Evolutionary conservation across 768 basidiomycete species (phyloP), one percentile per base, ranked within the genome.

Genomic region (Boletus tylopilopsis): DNA sequence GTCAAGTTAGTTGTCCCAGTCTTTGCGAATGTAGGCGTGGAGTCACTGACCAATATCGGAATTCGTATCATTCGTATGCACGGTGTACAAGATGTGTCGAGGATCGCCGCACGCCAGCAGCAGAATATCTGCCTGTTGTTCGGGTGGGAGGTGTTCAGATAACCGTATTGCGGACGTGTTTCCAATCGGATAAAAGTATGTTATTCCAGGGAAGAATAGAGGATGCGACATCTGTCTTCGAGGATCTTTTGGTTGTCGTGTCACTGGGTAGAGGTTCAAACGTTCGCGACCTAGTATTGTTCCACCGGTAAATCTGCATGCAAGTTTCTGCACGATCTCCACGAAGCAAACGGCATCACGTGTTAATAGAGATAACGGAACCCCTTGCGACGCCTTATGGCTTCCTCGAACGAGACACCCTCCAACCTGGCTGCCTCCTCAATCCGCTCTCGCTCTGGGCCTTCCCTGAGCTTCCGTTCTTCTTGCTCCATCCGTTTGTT

Each of bases 81-180:
- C 47, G 1, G 80, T 81, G 57, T 76, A 79, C 13, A 84, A 48
- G 10, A 82, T 72, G 45, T 73, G 78, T 24, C 80, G 66, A 11
- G 76, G 75, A 55, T 84, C 82, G 15, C 81, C 81, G 54, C 80
- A 82, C 21, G 75, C 81, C 24, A 82, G 66, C 16, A 81, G 71
- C 4, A 84, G 67, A 22, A 81, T 59, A n/a, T 73, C 61, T 6
- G 76, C 79, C n/a, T 63, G 45, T 44, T 72, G 61, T 51, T 79
- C 79, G 1, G 75, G 73, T 49, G 76, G 62, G 6, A 84, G 59
- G 34, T 74, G 68, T 45, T 75, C 66, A 4, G 76, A 76, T 13
- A 84, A 64, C 38, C 68, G 75, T 5, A 76, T 64, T 5, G 83
- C 75, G 5, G 79, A 70, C 0, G 82, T 82, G 57, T 82, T 82